Evolutionary conservation across 352 stramenopile species (phyloP), one percentile per base, ranked within the genome.

Genomic region (Phytophthora macrochlamydospora): DNA sequence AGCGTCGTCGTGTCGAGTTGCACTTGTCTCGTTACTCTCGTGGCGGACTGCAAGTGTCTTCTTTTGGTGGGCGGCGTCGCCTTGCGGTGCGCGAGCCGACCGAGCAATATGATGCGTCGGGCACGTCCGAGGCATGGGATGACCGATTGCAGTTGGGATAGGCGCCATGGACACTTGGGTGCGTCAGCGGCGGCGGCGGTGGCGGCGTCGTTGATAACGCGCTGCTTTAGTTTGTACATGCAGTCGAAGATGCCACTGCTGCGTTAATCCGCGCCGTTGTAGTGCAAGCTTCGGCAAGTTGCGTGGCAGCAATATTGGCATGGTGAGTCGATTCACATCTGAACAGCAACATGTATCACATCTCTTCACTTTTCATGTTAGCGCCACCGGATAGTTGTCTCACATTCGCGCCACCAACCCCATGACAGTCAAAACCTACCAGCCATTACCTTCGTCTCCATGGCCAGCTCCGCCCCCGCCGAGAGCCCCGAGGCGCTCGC

Each of bases 401-500:
- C 18, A 24, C 18, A 24, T 24, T 24, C 18, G 18, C 18, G 18
- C 18, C 18, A 24, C 18, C 18, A 24, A 24, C 18, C 18, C 18
- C 18, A 24, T 24, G 18, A 24, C 18, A 24, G 18, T 24, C 18
- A 24, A 24, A 24, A 24, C 5, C 51, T 28, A 6, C 60, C 56
- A 76, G 65, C 61, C 57, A 85, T 85, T 67, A 32, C 46, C 32
- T 24, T 18, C 50, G 32, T 28, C 62, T 49, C 18, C 63, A 76
- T 76, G 68, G 52, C 68, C 29, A 73, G 57, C 53, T 56, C 82
- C 50, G 68, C 54, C 55, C 51, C 75, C 40, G 69, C 71, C 46
- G 83, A 93, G 72, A 87, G 71, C 63, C 79, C 85, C 3, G 83
- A 93, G 70, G 81, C 81, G 61, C 73, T 93, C 33, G 71, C 81